Evolutionary conservation across 495 filamentous ascomycete genomes (phyloP), one percentile per base, ranked within the genome.

Genomic region (Haplographium delicatum): DNA sequence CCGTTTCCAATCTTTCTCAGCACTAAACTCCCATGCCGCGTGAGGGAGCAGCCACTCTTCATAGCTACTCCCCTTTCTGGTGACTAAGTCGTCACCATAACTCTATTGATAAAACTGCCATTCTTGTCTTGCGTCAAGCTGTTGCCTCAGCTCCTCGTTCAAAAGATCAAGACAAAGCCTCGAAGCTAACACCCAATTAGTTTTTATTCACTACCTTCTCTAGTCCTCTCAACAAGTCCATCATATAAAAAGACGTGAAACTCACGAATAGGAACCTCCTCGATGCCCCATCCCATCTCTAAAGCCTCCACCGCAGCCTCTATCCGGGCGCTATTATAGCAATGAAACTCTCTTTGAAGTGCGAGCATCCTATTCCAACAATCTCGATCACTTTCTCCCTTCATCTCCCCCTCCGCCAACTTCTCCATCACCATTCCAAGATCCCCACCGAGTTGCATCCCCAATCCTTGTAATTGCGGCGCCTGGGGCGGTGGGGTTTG

Each of bases 301-400:
- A 54, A 33, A 7, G 54, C 58, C 43, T 61, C 58, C 22, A 61
- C 54, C 10, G 54, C 58, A 38, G 58, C 58, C 44, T 57, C 54
- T 33, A 61, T 45, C 24, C 58, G 28, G 25, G 58, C 58, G 20
- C 38, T 46, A 20, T 57, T 61, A 33, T 61, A 61, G 25, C 58
- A 61, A 50, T 57, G 53, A 41, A 47, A 61, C 34, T 54, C 39
- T 16, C 44, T 44, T 42, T 61, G 58, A 27, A 61, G 16, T 20
- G 16, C 19, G 8, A 61, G 15, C 58, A 61, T 61, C 23, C 51
- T 51, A 11, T 44, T 26, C 58, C 58, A 61, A 28, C 54, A 54
- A 27, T 61, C 33, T 5, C 23, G 38, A 46, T 61, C 58, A 28
- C 24, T 51, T 37, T 35, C 27, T 25, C 24, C 18, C 15, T 10